A percentile compares a stretch with the other conserved stretches of the same genome.
Evolutionary conservation across 129 eudicot species (phyloP).

Genomic region (Arctium lappa): DNA sequence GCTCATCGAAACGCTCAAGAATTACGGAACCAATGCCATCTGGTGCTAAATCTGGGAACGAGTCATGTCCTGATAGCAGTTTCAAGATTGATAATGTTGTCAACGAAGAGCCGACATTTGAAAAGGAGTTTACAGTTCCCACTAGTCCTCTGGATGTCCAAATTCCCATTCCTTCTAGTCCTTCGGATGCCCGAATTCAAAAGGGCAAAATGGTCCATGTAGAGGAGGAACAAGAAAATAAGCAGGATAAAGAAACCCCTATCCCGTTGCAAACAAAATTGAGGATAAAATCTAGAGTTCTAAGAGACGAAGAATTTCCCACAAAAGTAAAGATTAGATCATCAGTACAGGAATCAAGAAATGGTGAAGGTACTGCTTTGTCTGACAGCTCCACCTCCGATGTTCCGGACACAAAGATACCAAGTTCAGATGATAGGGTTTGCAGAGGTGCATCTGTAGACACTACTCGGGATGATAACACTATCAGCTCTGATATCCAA

Average conservation of each 20-base stretch:
- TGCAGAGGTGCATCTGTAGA: constrained; percentile 29
- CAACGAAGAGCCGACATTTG: constrained; percentile 26
- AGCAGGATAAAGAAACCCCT: constrained; percentile 35
- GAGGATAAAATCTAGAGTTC: constrained; percentile 36
- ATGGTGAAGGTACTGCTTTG: constrained; percentile 12
- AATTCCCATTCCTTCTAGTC: constrained; percentile 13
- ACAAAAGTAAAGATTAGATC: constrained; percentile 26
- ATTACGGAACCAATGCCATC: constrained; percentile 38
- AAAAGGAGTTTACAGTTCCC: constrained; percentile 17
- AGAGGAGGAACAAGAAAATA: constrained; percentile 21
- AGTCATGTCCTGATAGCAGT: constrained; percentile 27
- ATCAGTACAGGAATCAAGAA: constrained; percentile 32
- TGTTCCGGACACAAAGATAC: constrained; percentile 14
- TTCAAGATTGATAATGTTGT: constrained; percentile 25
- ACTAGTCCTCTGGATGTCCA: constrained; percentile 31
- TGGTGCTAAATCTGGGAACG: constrained; percentile 23
- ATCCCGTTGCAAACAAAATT: constrained; percentile 37
- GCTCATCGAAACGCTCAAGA: constrained; percentile 67
- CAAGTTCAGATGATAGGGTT: constrained; percentile 16
- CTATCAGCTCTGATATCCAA: constrained; percentile 35
- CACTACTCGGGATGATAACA: constrained; percentile 11
- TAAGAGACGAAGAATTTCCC: constrained; percentile 23
- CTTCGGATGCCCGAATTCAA: constrained; percentile 24
- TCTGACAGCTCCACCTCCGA: constrained; percentile 36
- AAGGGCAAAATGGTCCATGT: constrained; percentile 32